Evolutionary conservation across 2,329 filamentous ascomycete genomes (phyloP).

Genomic region (Trichoderma sp.): DNA sequence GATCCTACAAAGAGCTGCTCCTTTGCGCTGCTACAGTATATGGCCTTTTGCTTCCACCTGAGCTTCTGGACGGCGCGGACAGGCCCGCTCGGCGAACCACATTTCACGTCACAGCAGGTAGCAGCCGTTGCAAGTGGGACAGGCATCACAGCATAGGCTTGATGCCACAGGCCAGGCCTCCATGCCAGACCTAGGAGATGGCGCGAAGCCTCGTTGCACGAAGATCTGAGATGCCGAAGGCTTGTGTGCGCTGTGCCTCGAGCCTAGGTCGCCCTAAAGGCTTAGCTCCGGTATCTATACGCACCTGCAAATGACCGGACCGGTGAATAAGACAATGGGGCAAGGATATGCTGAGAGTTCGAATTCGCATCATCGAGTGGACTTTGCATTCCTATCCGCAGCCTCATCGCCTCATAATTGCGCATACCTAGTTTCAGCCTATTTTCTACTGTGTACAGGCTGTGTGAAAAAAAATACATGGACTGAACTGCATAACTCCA

Average conservation of each 20-base stretch:
- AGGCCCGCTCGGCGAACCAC: slow-evolving; percentile 18
- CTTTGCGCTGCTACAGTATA: neutral
- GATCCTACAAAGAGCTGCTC: neutral
- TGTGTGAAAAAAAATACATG: neutral
- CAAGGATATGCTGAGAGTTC: neutral
- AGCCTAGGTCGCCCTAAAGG: neutral
- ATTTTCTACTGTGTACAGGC: neutral
- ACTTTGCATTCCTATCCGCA: neutral
- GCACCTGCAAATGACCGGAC: neutral
- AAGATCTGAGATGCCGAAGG: slow-evolving; percentile 20
- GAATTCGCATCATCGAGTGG: neutral
- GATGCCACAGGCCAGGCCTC: neutral
- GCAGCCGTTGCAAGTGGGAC: slow-evolving; percentile 8
- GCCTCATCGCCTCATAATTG: neutral
- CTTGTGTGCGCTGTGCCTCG: neutral
- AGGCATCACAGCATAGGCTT: neutral
- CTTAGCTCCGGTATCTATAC: neutral
- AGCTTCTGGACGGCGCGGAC: slow-evolving; percentile 14
- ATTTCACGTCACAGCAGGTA: slow-evolving; percentile 23
- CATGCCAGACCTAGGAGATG: neutral
- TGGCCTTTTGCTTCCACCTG: slow-evolving; percentile 1
- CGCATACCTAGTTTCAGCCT: neutral
- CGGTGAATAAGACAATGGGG: neutral
- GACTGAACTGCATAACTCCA: neutral
- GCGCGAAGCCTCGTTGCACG: neutral